Base-by-base conservation (phyloP, 495 filamentous ascomycete species). In the Aspergillus bertholletiae region DNA sequence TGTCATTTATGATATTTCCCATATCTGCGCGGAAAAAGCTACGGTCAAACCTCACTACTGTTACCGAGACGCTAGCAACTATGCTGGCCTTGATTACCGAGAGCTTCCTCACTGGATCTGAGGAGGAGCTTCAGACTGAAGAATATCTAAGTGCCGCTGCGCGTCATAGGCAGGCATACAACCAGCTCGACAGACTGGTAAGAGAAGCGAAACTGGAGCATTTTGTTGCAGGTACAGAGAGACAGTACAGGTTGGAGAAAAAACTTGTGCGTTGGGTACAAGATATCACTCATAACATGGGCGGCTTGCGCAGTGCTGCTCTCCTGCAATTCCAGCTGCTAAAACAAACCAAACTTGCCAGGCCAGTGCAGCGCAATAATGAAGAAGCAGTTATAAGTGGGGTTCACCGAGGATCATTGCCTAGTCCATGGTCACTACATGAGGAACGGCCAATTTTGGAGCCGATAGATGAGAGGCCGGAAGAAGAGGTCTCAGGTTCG, bases 201-300 rank as follows among this genome's bases (percentile, higher is more conserved):
- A 80, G 81, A 57, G 94, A 98, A 63, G 86, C 93, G 4, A 96
- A 92, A 62, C 88, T 88, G 54, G 94, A 98, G 69, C 90, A 96
- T 60, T 96, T 88, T 60, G 73, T 96, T 5, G 66, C 88, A 5
- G 94, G 94, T 1, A 88, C 86, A 1, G 94, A 97, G 64, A 83
- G 80, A 51, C 78, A 94, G 59, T 96, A 96, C 66, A 76, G 84
- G 32, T 72, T 94, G 7, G 88, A 96, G 62, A 84, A 84, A 51
- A 86, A 81, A 6, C 79, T 97, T 13, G 85, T 96, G 20, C 86
- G 89, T 49, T 94, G 88, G 58, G 83, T 96, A 72, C 90, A 96
- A 60, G 85, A 85, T 40, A 81, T 98, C 35, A 84, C 88, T 11
- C 94, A 98, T 65, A 89, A 91, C 59, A 84, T 97, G 56, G 93